Evolutionary conservation across 306 rosid species (phyloP).

Genomic region (Vigna hirtella): DNA sequence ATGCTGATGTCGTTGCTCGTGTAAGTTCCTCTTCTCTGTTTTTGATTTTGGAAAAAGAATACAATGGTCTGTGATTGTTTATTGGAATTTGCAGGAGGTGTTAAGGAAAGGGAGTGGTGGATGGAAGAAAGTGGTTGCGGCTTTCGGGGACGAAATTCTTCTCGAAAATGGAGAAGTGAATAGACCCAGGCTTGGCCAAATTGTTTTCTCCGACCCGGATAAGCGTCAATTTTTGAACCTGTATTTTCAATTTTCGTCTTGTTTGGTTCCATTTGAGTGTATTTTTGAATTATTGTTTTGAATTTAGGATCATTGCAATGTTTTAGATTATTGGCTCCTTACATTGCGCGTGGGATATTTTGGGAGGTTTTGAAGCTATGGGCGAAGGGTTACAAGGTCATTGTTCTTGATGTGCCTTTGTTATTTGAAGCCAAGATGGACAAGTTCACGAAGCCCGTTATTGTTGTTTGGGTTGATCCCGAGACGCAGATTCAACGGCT

Average conservation of each 20-base stretch:
- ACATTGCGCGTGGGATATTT: constrained; percentile 80
- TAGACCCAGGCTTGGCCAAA: constrained; percentile 78
- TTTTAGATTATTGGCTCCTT: constrained; percentile 77
- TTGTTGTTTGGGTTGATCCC: constrained; percentile 90
- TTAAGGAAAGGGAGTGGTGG: constrained; percentile 77
- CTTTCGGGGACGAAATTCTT: constrained; percentile 78
- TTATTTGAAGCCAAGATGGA: constrained; percentile 88
- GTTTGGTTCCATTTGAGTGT: constrained; percentile 2
- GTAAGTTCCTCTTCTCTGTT: constrained; percentile 50
- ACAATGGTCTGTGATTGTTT: background rate
- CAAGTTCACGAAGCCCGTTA: constrained; percentile 80
- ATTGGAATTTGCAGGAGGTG: constrained; percentile 60
- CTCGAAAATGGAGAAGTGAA: constrained; percentile 77
- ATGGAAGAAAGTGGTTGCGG: constrained; percentile 72
- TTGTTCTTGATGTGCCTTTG: constrained; percentile 84
- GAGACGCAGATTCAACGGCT: constrained; percentile 77
- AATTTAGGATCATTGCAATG: constrained; percentile 15
- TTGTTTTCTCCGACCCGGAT: constrained; percentile 76
- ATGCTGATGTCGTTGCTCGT: constrained; percentile 81
- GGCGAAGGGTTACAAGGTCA: constrained; percentile 78
- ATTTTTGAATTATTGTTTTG: constrained; percentile 6
- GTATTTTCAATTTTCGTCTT: constrained; percentile 37
- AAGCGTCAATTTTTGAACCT: constrained; percentile 82
- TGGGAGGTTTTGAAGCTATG: constrained; percentile 80
- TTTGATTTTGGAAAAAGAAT: background rate